Percentiles rank a stretch among this genome's conserved stretches.
These are phyloP conservation scores for Coprinopsis marcescibilis DNA, from an alignment of 768 basidiomycete genomes.

Conservation along the genomic window DNA sequence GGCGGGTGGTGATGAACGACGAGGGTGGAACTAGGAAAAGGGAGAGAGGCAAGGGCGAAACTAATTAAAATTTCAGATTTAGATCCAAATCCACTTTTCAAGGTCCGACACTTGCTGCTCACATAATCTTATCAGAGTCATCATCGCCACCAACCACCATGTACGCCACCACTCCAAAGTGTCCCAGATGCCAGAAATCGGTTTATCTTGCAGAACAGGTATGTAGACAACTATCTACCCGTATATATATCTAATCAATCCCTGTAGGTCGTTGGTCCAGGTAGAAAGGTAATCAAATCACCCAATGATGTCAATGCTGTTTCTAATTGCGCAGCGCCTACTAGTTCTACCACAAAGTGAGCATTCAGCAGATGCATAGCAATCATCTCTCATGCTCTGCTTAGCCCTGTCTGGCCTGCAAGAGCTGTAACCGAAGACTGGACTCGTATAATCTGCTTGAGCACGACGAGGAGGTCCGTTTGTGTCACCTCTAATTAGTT, in stretches of 20 bases:
- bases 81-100: slow-evolving; percentile 21
- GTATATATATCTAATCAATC: slow-evolving; percentile 9
- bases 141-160: slow-evolving; percentile 40
- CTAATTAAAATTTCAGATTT: slow-evolving; percentile 28
- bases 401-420: slow-evolving; percentile 78
- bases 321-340: slow-evolving; percentile 6
- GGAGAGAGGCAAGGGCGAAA: slow-evolving; percentile 16
- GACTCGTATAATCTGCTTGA: slow-evolving; percentile 75
- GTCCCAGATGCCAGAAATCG: slow-evolving; percentile 66
- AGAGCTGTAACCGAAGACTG: slow-evolving; percentile 67
- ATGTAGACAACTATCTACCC: slow-evolving; percentile 14
- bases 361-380: background rate
- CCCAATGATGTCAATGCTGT: slow-evolving; percentile 1
- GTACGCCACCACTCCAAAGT: slow-evolving; percentile 65
- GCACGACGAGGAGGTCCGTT: slow-evolving; percentile 72
- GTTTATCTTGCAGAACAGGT: slow-evolving; percentile 92
- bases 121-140: slow-evolving; percentile 17
- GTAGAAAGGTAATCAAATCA: slow-evolving; percentile 61
- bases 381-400: background rate
- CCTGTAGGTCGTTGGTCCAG: slow-evolving; percentile 74
- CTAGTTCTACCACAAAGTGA: slow-evolving; percentile 77
- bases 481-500: slow-evolving; percentile 4
- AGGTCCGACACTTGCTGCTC: slow-evolving; percentile 25
- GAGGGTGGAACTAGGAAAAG: slow-evolving; percentile 15
- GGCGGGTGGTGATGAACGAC: slow-evolving; percentile 1